phyloP scores from a whole-genome alignment of 2,329 filamentous ascomycete species.

The Arthrobotrys megalospora region DNA sequence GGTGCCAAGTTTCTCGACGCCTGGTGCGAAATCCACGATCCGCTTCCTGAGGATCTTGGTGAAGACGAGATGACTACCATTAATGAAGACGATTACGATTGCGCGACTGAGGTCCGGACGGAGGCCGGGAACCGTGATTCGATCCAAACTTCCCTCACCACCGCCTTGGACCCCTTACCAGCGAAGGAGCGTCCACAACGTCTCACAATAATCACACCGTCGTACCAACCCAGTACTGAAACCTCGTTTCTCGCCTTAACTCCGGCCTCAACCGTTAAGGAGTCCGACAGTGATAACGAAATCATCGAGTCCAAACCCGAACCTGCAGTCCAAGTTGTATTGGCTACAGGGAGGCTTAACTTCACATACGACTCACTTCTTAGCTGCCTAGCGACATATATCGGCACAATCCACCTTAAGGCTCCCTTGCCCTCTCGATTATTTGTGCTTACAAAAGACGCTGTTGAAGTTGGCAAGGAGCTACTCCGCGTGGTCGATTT shows the following conservation, averaged over 20 bases:
- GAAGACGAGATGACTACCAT: constrained; percentile 34
- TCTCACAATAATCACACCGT: constrained; percentile 53
- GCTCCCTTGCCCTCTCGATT: constrained; percentile 70
- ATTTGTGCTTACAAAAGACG: constrained; percentile 51
- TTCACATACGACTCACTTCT: constrained; percentile 73
- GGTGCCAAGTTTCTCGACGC: constrained; percentile 91
- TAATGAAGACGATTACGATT: constrained; percentile 29
- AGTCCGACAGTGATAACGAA: constrained; percentile 54
- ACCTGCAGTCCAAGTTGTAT: neutral
- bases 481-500: constrained; percentile 47
- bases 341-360: constrained; percentile 42
- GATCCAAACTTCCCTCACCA: constrained; percentile 47
- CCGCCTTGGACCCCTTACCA: constrained; percentile 33
- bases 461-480: constrained; percentile 52
- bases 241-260: constrained; percentile 48
- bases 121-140: constrained; percentile 48
- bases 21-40: constrained; percentile 73
- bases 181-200: constrained; percentile 45
- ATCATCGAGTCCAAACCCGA: constrained; percentile 29
- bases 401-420: constrained; percentile 88
- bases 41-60: constrained; percentile 65
- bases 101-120: constrained; percentile 11
- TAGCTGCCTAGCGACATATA: constrained; percentile 91
- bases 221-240: constrained; percentile 47
- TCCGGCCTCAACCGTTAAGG: constrained; percentile 55